Percentiles rank a stretch among this genome's conserved stretches.
phyloP scores from a whole-genome alignment of 345 rosid species.

The Conringia planisiliqua region DNA sequence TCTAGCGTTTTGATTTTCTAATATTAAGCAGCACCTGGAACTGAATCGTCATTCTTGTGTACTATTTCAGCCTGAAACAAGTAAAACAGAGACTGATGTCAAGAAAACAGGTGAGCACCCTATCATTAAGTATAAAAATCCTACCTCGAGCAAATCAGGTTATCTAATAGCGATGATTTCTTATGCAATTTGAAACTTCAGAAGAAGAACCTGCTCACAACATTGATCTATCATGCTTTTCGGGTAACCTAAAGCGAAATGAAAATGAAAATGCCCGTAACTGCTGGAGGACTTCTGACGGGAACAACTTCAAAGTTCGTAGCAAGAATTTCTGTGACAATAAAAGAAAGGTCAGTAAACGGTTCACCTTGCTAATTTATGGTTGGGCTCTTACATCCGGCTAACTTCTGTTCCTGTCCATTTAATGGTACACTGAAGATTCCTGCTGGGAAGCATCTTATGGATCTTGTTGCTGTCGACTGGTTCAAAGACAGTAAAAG shows the following conservation, averaged over 20 bases:
- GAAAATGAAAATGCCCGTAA: constrained; percentile 81
- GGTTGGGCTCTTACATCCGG: not conserved
- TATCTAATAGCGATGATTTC: constrained; percentile 1
- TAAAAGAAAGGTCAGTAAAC: constrained; percentile 69
- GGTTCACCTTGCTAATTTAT: not conserved
- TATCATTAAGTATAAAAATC: not conserved
- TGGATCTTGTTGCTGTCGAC: constrained; percentile 99
- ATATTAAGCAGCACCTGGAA: constrained; percentile 7
- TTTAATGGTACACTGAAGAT: constrained; percentile 39
- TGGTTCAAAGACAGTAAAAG: constrained; percentile 98
- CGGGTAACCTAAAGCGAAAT: constrained; percentile 76
- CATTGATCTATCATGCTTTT: constrained; percentile 82
- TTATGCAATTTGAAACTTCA: constrained; percentile 39
- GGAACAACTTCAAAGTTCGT: constrained; percentile 94
- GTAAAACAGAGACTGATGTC: constrained; percentile 48
- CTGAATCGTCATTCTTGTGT: not conserved
- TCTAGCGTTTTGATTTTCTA: not conserved
- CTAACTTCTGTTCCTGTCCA: constrained; percentile 18
- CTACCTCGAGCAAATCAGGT: not conserved
- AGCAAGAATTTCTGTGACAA: constrained; percentile 72
- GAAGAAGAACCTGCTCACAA: constrained; percentile 76
- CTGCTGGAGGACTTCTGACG: constrained; percentile 88
- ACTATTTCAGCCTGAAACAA: constrained; percentile 47
- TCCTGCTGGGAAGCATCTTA: constrained; percentile 90
- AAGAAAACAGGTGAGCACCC: constrained; percentile 53